These are phyloP conservation scores for Cutaneotrichosporon spelunceum DNA, from an alignment of 1,284 basidiomycete species.

Conservation along the genomic window DNA sequence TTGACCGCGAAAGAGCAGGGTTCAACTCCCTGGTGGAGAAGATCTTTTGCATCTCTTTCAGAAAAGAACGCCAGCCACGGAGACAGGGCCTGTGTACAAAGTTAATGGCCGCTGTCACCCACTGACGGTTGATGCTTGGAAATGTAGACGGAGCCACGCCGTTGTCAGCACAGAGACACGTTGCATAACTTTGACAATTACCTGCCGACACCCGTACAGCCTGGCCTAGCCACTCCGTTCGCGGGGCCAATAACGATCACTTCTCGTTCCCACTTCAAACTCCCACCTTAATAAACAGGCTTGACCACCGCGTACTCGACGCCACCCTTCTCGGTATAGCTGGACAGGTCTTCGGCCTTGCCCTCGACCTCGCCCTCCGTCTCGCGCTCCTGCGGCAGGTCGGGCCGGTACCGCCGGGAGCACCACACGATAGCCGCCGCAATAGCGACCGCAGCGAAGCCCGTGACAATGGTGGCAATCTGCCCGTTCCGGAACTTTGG, in stretches of 20 bases:
- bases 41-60: slow-evolving; percentile 9
- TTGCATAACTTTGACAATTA: too few species aligned
- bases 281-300: not conserved
- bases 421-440: slow-evolving; percentile 37
- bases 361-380: not conserved
- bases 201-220: too few species aligned
- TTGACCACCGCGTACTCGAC: not conserved
- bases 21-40: slow-evolving; percentile 23
- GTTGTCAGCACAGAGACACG: too few species aligned
- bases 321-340: not conserved
- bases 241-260: too few species aligned
- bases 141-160: too few species aligned
- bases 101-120: too few species aligned
- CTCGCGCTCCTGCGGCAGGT: slow-evolving; percentile 14
- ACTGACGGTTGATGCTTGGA: too few species aligned
- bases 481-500: slow-evolving; percentile 43
- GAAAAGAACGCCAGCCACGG: too few species aligned
- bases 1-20: slow-evolving; percentile 20
- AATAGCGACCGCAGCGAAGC: slow-evolving; percentile 26
- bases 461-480: slow-evolving; percentile 43
- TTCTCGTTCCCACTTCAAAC: too few species aligned
- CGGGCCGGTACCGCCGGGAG: slow-evolving; percentile 26
- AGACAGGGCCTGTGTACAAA: too few species aligned
- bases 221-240: too few species aligned
- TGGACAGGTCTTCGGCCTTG: not conserved